Conservation (phyloP, 352 stramenopile species). For the Peronospora farinosa region DNA sequence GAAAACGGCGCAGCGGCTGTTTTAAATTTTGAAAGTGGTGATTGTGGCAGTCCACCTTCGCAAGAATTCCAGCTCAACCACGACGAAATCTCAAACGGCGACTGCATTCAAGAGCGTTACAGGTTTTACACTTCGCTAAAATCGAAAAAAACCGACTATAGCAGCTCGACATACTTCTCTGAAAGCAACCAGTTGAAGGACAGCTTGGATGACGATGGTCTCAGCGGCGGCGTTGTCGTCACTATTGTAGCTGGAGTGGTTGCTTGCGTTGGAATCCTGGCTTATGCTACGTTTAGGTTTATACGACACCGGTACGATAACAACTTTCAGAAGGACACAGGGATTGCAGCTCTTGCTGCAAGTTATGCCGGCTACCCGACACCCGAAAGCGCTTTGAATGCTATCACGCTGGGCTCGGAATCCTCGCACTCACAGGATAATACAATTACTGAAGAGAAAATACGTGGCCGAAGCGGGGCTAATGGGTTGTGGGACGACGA, state of each 20-base stretch:
- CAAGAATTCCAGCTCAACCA: constrained; percentile 12
- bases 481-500: constrained; percentile 34
- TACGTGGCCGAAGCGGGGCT: constrained; percentile 8
- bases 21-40: constrained; percentile 16
- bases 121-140: constrained; percentile 21
- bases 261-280: constrained; percentile 17
- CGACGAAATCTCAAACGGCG: constrained; percentile 11
- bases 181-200: neutral
- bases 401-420: constrained; percentile 26
- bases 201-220: neutral
- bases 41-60: constrained; percentile 16
- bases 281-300: constrained; percentile 23
- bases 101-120: constrained; percentile 23
- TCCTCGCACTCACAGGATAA: constrained; percentile 21
- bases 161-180: constrained; percentile 8
- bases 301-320: constrained; percentile 15
- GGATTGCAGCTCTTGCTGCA: constrained; percentile 19
- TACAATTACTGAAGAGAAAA: constrained; percentile 5
- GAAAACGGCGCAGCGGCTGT: constrained; percentile 18
- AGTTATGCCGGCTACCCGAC: constrained; percentile 33
- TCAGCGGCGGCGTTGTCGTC: constrained; percentile 8
- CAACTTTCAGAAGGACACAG: constrained; percentile 17
- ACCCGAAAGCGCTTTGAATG: constrained; percentile 20
- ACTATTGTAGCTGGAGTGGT: constrained; percentile 18
- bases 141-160: constrained; percentile 7